phyloP scores from a whole-genome alignment of 495 filamentous ascomycete species.

The Penicillium mononematosum region DNA sequence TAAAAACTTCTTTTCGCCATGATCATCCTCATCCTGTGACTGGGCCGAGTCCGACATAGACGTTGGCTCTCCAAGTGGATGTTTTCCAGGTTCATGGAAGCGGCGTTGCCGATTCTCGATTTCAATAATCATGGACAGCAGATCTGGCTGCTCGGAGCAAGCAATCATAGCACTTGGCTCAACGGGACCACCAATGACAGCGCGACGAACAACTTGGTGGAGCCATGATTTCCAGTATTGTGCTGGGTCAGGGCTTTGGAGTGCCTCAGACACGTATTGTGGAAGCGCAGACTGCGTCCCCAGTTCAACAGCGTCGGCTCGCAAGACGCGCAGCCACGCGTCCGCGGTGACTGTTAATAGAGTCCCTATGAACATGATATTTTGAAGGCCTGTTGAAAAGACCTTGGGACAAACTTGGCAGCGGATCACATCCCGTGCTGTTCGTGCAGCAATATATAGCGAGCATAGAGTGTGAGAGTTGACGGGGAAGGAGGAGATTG shows the following conservation, averaged over 20 bases:
- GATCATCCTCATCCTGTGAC: conserved; percentile 9
- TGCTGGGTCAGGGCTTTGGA: conserved; percentile 27
- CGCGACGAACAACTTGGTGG: conserved; percentile 38
- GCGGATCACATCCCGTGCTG: conserved; percentile 57
- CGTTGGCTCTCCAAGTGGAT: conserved; percentile 18
- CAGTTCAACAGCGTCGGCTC: conserved; percentile 36
- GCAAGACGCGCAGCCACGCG: conserved; percentile 49
- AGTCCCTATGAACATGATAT: conserved; percentile 65
- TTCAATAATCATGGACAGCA: conserved; percentile 40
- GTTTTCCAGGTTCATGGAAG: conserved; percentile 38
- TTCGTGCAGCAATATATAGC: conserved; percentile 55
- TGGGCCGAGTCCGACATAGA: neutral
- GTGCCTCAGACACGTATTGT: conserved; percentile 29
- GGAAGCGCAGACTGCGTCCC: conserved; percentile 38
- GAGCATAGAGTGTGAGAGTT: conserved; percentile 52
- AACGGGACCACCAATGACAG: conserved; percentile 36
- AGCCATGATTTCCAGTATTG: conserved; percentile 43
- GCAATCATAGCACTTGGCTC: conserved; percentile 20
- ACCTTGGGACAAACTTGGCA: conserved; percentile 56
- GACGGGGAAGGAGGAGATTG: conserved; percentile 42
- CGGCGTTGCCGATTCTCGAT: conserved; percentile 43
- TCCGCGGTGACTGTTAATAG: conserved; percentile 62
- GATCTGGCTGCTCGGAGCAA: conserved; percentile 30
- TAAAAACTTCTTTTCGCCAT: conserved; percentile 35
- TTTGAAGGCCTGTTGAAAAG: conserved; percentile 53